Conservation (phyloP, 2,329 filamentous ascomycete genomes). For the Trichoderma afroharzianum region DNA sequence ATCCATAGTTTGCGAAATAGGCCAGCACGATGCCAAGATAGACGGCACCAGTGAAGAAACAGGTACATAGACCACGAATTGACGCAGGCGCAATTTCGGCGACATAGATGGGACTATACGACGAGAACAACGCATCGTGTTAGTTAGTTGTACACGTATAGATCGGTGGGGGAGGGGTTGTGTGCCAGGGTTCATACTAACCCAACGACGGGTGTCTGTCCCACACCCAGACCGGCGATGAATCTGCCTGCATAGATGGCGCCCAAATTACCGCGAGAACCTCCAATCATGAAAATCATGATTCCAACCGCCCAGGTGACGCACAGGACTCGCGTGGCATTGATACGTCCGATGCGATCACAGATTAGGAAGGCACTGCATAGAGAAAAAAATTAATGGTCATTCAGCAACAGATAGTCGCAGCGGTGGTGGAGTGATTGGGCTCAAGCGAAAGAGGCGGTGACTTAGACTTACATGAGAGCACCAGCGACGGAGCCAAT, state of each 20-base stretch:
- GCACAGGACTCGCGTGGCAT: conserved; percentile 58
- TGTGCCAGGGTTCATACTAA: conserved; percentile 21
- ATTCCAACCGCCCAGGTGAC: conserved; percentile 56
- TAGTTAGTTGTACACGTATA: neutral
- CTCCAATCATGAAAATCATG: conserved; percentile 53
- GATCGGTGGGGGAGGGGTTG: neutral
- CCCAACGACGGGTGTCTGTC: conserved; percentile 63
- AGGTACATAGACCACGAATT: conserved; percentile 70
- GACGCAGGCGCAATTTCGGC: conserved; percentile 68
- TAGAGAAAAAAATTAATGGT: neutral
- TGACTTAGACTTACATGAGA: conserved; percentile 45
- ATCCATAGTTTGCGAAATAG: conserved; percentile 71
- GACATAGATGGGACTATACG: conserved; percentile 59
- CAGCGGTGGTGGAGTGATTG: neutral
- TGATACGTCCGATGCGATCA: conserved; percentile 60
- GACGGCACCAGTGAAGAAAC: conserved; percentile 51
- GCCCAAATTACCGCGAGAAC: conserved; percentile 48
- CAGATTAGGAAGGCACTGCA: conserved; percentile 55
- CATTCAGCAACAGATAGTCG: conserved; percentile 1
- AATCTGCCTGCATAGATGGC: conserved; percentile 64
- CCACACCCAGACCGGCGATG: conserved; percentile 63
- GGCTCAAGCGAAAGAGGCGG: neutral
- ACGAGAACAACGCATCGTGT: neutral
- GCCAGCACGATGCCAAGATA: conserved; percentile 76
- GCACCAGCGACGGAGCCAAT: conserved; percentile 71